These are phyloP conservation scores for Bidens hawaiensis DNA, from an alignment of 140 eudicot species.

Conservation along the genomic window DNA sequence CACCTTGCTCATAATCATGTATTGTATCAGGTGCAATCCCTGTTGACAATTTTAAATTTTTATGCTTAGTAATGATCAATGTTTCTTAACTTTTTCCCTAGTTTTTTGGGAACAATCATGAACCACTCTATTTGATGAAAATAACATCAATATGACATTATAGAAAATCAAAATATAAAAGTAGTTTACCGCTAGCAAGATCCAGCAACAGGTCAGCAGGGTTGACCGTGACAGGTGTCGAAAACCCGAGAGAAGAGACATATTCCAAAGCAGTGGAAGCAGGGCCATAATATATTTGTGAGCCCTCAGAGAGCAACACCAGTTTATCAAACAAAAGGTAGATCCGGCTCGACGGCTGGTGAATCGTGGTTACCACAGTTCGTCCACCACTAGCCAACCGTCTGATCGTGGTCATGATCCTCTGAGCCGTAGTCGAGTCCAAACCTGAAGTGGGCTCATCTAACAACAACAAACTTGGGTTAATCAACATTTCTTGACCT, in stretches of 20 bases:
- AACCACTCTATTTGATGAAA: background rate
- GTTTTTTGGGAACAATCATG: background rate
- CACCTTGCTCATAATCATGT: conserved; percentile 52
- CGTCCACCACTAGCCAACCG: conserved; percentile 67
- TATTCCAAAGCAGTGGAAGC: conserved; percentile 77
- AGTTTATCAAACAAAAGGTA: conserved; percentile 83
- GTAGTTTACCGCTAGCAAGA: conserved; percentile 79
- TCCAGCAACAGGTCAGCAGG: conserved; percentile 90
- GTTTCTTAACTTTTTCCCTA: background rate
- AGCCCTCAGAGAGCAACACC: conserved; percentile 73
- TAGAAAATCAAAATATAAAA: background rate
- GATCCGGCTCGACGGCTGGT: conserved; percentile 88
- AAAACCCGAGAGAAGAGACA: conserved; percentile 75
- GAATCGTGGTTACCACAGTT: conserved; percentile 72
- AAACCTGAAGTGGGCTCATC: conserved; percentile 94
- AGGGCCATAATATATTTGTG: conserved; percentile 80
- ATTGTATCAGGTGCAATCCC: conserved; percentile 69
- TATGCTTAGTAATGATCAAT: conserved; percentile 4
- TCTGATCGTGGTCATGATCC: conserved; percentile 59
- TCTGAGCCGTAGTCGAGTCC: conserved; percentile 78
- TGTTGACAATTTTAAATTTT: conserved; percentile 16
- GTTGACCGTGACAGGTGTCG: conserved; percentile 56
- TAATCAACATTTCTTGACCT: conserved; percentile 80
- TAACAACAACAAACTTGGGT: conserved; percentile 68
- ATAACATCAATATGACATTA: no score